Percentiles rank a stretch among this genome's conserved stretches.
Conservation (phyloP, 257 asterid genomes). For the Plantago ovata region DNA sequence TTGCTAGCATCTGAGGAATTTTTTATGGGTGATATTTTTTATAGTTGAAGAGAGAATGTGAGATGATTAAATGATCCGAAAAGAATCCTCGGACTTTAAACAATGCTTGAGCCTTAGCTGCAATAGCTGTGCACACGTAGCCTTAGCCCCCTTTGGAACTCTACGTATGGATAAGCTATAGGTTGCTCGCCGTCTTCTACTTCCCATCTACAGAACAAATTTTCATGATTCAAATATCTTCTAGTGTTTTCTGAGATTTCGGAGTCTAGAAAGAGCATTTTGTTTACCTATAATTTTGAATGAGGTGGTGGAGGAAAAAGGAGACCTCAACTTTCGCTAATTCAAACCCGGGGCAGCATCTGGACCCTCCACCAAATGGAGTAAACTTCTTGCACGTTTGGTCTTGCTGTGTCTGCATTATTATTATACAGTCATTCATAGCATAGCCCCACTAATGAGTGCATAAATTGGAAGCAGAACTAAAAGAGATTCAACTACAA, state of each 20-base stretch:
- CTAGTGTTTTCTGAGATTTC: not conserved
- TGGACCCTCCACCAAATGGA: conserved; percentile 83
- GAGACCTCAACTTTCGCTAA: conserved; percentile 80
- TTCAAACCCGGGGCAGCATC: conserved; percentile 81
- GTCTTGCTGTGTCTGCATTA: conserved; percentile 40
- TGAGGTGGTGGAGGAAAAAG: conserved; percentile 65
- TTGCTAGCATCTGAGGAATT: not conserved
- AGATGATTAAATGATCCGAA: conserved; percentile 2
- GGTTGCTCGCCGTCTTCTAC: conserved; percentile 59
- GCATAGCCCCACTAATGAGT: not conserved
- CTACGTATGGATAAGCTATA: conserved; percentile 69
- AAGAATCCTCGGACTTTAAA: conserved; percentile 15
- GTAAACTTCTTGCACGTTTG: conserved; percentile 67
- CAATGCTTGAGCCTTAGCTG: conserved; percentile 6
- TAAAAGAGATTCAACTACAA: not conserved
- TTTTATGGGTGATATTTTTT: not conserved
- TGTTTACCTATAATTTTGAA: conserved; percentile 53
- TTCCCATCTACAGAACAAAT: conserved; percentile 45
- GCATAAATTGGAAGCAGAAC: not conserved
- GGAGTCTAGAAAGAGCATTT: not conserved
- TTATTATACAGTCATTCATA: conserved; percentile 4
- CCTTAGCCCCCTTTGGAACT: conserved; percentile 45
- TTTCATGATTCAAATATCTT: not conserved
- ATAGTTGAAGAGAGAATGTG: not conserved
- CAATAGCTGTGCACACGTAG: conserved; percentile 31